These are phyloP conservation scores for Papiliotrema fonsecae DNA, from an alignment of 1,284 basidiomycete species.

Conservation along the genomic window DNA sequence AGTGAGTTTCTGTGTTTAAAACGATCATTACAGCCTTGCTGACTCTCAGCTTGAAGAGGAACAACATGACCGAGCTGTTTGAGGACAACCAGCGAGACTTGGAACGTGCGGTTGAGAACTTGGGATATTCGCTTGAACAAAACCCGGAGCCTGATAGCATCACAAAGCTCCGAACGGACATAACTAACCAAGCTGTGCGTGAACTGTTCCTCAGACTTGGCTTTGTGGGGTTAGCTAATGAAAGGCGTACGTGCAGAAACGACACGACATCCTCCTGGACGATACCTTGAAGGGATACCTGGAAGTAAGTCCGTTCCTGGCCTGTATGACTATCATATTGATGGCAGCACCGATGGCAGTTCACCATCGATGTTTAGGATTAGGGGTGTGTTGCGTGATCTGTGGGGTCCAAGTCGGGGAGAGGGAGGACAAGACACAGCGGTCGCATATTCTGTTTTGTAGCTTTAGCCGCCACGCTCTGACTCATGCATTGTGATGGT, in stretches of 20 bases:
- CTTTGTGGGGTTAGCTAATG: background rate
- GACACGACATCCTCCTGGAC: slow-evolving; percentile 89
- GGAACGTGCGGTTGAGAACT: slow-evolving; percentile 89
- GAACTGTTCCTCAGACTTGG: slow-evolving; percentile 4
- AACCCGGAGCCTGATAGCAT: slow-evolving; percentile 84
- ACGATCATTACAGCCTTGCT: background rate
- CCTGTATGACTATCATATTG: background rate
- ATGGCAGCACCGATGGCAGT: slow-evolving; percentile 10
- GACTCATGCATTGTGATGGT: too few relatives aligned
- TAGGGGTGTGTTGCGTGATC: too few relatives aligned
- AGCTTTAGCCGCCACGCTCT: too few relatives aligned
- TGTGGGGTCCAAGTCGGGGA: too few relatives aligned
- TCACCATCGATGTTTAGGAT: slow-evolving; percentile 6
- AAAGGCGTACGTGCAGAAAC: slow-evolving; percentile 90
- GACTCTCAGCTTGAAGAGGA: slow-evolving; percentile 54
- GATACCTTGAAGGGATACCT: slow-evolving; percentile 88
- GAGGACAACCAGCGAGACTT: slow-evolving; percentile 97
- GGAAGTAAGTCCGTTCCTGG: slow-evolving; percentile 61
- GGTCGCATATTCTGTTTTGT: too few relatives aligned
- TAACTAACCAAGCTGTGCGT: slow-evolving; percentile 83
- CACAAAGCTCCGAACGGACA: slow-evolving; percentile 75
- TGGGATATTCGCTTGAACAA: slow-evolving; percentile 85
- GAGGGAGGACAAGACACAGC: too few relatives aligned
- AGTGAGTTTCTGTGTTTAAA: slow-evolving; percentile 47
- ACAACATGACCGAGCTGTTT: slow-evolving; percentile 92